Evolutionary conservation across 768 basidiomycete species (phyloP).

Genomic region (Infundibulicybe gibba): DNA sequence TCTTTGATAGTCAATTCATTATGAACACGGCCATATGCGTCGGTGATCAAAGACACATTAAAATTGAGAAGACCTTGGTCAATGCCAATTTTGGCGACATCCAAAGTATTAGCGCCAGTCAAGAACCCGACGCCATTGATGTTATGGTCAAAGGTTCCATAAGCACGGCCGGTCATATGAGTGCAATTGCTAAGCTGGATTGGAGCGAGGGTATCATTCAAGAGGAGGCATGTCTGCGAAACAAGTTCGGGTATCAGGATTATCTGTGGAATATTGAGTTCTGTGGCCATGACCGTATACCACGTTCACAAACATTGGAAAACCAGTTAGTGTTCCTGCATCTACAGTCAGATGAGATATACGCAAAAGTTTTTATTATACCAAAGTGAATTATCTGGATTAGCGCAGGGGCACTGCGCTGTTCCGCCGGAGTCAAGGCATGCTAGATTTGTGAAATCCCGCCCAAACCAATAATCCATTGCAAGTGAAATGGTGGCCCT

Average conservation of each 20-base stretch:
- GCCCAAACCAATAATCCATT: conserved; percentile 62
- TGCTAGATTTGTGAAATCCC: conserved; percentile 49
- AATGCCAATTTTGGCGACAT: conserved; percentile 61
- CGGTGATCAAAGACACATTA: conserved; percentile 41
- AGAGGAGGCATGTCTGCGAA: conserved; percentile 52
- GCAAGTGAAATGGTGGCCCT: conserved; percentile 39
- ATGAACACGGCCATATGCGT: conserved; percentile 51
- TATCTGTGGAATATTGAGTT: conserved; percentile 30
- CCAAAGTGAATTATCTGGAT: conserved; percentile 41
- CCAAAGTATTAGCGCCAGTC: conserved; percentile 64
- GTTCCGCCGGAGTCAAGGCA: conserved; percentile 58
- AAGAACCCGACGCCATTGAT: conserved; percentile 44
- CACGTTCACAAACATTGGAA: conserved; percentile 39
- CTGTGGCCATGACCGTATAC: not conserved
- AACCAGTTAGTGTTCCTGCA: conserved; percentile 67
- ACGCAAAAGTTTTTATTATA: conserved; percentile 9
- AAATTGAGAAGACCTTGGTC: conserved; percentile 39
- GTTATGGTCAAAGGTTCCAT: conserved; percentile 37
- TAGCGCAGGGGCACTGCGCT: conserved; percentile 49
- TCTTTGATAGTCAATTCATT: conserved; percentile 47
- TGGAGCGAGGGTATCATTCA: conserved; percentile 41
- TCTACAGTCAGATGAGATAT: conserved; percentile 4
- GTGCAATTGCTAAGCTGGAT: conserved; percentile 42
- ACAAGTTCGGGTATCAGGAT: conserved; percentile 60
- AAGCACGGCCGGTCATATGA: conserved; percentile 48